Conservation (phyloP, 2,329 filamentous ascomycete species). For the Fusarium equiseti region DNA sequence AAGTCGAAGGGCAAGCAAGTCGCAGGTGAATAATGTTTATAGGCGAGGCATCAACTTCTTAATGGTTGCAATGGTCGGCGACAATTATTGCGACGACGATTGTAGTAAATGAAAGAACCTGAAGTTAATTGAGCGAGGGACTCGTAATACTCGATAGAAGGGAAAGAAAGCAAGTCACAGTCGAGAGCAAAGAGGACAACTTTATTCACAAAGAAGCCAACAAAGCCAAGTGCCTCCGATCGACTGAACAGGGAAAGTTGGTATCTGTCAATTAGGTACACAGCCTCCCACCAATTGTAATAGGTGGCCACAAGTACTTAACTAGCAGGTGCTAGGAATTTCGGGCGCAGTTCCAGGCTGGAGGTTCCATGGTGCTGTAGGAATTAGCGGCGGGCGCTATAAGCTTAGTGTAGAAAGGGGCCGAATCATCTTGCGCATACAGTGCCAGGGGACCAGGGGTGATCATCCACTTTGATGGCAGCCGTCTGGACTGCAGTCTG, state of each 20-base stretch:
- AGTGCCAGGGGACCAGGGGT: slow-evolving; percentile 3
- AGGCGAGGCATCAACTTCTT: slow-evolving; percentile 19
- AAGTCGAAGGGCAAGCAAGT: slow-evolving; percentile 12
- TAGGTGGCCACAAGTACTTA: slow-evolving; percentile 34
- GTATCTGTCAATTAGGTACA: slow-evolving; percentile 39
- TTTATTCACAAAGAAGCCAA: slow-evolving; percentile 39
- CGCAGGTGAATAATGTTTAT: slow-evolving; percentile 15
- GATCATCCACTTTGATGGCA: neutral
- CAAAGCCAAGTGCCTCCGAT: slow-evolving; percentile 18
- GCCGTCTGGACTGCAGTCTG: neutral
- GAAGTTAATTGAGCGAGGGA: neutral
- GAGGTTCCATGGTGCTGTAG: slow-evolving; percentile 1
- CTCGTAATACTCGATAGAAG: neutral
- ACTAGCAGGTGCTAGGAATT: slow-evolving; percentile 19
- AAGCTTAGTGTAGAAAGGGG: slow-evolving; percentile 17
- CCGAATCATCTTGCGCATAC: slow-evolving; percentile 11
- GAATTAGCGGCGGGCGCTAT: slow-evolving; percentile 44
- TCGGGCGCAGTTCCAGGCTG: slow-evolving; percentile 11
- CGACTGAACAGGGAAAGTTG: slow-evolving; percentile 31
- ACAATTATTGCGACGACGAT: slow-evolving; percentile 14
- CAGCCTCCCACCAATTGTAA: neutral
- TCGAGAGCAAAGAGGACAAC: slow-evolving; percentile 34
- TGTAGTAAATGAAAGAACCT: neutral
- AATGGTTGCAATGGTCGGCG: slow-evolving; percentile 5
- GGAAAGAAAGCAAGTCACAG: neutral